Evolutionary conservation across 129 eudicot species (phyloP).

Genomic region (Flaveria sonorensis): DNA sequence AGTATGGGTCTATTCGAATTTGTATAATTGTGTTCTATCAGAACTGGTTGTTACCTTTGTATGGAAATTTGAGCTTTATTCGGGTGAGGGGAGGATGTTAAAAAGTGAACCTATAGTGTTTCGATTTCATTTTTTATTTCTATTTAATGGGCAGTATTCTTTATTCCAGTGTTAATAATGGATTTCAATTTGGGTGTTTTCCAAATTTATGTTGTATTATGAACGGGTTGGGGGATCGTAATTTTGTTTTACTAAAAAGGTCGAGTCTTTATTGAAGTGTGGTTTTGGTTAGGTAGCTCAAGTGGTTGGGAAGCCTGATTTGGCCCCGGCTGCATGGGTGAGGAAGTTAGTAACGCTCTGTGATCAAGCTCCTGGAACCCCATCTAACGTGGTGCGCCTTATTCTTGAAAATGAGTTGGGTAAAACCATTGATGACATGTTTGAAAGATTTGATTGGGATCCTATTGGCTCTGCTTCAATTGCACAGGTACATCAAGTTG

Average conservation of each 20-base stretch:
- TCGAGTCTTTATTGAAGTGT: slow-evolving; percentile 16
- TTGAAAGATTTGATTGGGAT: slow-evolving; percentile 70
- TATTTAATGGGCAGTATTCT: slow-evolving; percentile 4
- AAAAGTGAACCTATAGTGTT: neutral
- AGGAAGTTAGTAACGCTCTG: slow-evolving; percentile 81
- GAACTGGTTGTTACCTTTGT: neutral
- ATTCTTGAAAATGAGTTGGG: slow-evolving; percentile 87
- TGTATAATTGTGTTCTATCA: neutral
- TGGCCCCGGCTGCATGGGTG: slow-evolving; percentile 98
- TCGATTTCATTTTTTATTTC: neutral
- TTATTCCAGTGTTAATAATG: neutral
- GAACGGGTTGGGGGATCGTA: neutral
- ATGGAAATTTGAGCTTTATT: no score
- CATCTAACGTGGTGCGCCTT: slow-evolving; percentile 52
- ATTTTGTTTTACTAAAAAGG: neutral
- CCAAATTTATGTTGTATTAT: neutral
- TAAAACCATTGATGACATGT: slow-evolving; percentile 58
- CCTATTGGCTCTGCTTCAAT: slow-evolving; percentile 98
- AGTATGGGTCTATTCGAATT: neutral
- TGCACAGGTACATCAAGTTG: slow-evolving; percentile 69
- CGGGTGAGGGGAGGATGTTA: neutral
- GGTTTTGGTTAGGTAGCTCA: slow-evolving; percentile 68
- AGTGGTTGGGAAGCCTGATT: slow-evolving; percentile 93
- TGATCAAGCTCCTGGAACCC: slow-evolving; percentile 91
- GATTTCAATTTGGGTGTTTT: neutral